Evolutionary conservation across 1,284 basidiomycete genomes (phyloP), one percentile per base, ranked within the genome.

Genomic region (Apiotrichum gamsii): DNA sequence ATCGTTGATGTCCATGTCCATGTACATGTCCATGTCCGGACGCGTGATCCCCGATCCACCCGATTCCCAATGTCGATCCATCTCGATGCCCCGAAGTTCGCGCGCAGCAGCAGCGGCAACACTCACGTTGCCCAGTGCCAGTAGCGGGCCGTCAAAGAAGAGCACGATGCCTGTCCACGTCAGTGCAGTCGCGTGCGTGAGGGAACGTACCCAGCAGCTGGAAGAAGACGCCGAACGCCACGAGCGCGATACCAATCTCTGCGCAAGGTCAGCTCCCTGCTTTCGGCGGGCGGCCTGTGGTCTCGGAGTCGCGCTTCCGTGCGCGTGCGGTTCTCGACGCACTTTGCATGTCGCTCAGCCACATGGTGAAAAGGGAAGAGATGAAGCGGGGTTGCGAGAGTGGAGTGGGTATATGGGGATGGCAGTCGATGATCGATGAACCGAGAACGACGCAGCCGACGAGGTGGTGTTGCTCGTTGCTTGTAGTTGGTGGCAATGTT

Each of bases 241-340:
- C 96, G 59, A 98, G 81, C 43, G 90, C 94, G 43, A 97, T 93
- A 56, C 90, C 90, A 60, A 94, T 93, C 77, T 94, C 90, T 95
- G 57, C 25, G 23, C 11, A 28, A 20, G 6, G 40, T 41, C 41
- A 43, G 25, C 34, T 32, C 13, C 34, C 3, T 11, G 32, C 18
- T n/a, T n/a, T n/a, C n/a, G n/a, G n/a, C n/a, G 29, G 11, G 32
- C 29, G 42, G 24, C 30, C 33, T 16, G 31, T 28, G 23, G 25
- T 29, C 62, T 30, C 39, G 28, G 45, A 14, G 25, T 32, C 40
- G 10, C 39, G 14, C 16, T 31, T 9, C 21, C 25, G 23, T 10
- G 24, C 25, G 18, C 29, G 36, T 29, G 5, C 5, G 16, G 19
- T n/a, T 19, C 19, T 28, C 3, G 8, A 60, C 78, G 47, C 30